Evolutionary conservation across 225 moss, liverwort and hornwort species (phyloP).

Genomic region (Physcomitrium patens): DNA sequence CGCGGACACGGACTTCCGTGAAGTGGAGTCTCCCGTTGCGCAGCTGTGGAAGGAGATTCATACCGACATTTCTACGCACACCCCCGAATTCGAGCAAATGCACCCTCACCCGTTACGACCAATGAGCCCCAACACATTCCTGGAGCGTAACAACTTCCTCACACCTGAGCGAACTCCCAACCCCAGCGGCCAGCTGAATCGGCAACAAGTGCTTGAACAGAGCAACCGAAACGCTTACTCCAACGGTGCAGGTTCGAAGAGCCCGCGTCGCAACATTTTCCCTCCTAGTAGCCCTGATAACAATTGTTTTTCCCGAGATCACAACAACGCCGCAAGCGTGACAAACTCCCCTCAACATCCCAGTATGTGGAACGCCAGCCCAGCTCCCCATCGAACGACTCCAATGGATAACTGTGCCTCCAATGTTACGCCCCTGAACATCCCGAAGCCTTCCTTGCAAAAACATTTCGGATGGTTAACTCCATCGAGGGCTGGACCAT

Average conservation of each 20-base stretch:
- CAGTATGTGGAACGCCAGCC: slow-evolving; percentile 31
- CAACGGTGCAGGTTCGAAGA: slow-evolving; percentile 1
- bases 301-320: background rate
- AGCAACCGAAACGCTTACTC: slow-evolving; percentile 9
- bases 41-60: slow-evolving; percentile 49
- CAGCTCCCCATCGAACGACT: slow-evolving; percentile 26
- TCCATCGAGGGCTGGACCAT: slow-evolving; percentile 33
- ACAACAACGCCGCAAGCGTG: slow-evolving; percentile 37
- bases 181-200: slow-evolving; percentile 41
- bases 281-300: slow-evolving; percentile 27
- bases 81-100: slow-evolving; percentile 46
- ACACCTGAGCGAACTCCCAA: slow-evolving; percentile 42
- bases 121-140: slow-evolving; percentile 24
- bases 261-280: slow-evolving; percentile 15
- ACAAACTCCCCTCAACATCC: slow-evolving; percentile 45
- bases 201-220: slow-evolving; percentile 18
- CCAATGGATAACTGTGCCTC: too few relatives aligned
- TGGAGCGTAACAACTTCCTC: slow-evolving; percentile 37
- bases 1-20: slow-evolving; percentile 51
- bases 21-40: slow-evolving; percentile 27
- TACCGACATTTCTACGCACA: slow-evolving; percentile 36
- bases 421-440: slow-evolving; percentile 23
- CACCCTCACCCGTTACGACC: slow-evolving; percentile 43
- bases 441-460: slow-evolving; percentile 42
- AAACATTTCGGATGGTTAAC: slow-evolving; percentile 50